Percentiles rank a stretch among this genome's conserved stretches.
Evolutionary conservation across 2,329 filamentous ascomycete genomes (phyloP).

Genomic region (Xylaria hypoxylon): DNA sequence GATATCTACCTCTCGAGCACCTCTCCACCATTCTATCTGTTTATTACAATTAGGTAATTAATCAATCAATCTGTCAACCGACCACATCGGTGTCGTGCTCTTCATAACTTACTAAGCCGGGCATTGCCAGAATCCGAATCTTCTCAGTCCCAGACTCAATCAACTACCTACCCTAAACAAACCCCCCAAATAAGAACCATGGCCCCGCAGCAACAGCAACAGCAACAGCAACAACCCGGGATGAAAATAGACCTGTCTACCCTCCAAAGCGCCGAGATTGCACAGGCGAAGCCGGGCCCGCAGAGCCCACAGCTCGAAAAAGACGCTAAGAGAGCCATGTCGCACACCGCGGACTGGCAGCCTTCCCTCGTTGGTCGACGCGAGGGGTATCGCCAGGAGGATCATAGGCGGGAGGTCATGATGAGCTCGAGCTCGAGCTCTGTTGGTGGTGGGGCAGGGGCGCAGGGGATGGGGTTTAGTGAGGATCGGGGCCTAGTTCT

Average conservation of each 20-base stretch:
- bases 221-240: slow-evolving; percentile 2
- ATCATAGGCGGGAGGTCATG: slow-evolving; percentile 64
- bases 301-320: slow-evolving; percentile 49
- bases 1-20: neutral
- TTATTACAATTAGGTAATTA: neutral
- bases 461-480: slow-evolving; percentile 56
- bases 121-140: no score
- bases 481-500: slow-evolving; percentile 48
- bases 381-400: slow-evolving; percentile 66
- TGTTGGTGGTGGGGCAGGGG: neutral
- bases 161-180: no score
- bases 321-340: slow-evolving; percentile 54
- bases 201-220: slow-evolving; percentile 14
- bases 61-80: neutral
- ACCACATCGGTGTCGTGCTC: no score
- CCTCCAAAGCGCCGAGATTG: slow-evolving; percentile 24
- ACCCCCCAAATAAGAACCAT: neutral
- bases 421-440: slow-evolving; percentile 51
- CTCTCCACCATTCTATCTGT: neutral
- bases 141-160: no score
- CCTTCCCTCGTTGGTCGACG: slow-evolving; percentile 58
- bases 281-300: slow-evolving; percentile 31
- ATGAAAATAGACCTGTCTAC: slow-evolving; percentile 29
- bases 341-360: slow-evolving; percentile 58
- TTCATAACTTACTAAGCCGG: no score